A percentile compares a stretch with the other conserved stretches of the same genome.
Evolutionary conservation across 345 rosid genomes (phyloP).

Genomic region (Linum tenue): DNA sequence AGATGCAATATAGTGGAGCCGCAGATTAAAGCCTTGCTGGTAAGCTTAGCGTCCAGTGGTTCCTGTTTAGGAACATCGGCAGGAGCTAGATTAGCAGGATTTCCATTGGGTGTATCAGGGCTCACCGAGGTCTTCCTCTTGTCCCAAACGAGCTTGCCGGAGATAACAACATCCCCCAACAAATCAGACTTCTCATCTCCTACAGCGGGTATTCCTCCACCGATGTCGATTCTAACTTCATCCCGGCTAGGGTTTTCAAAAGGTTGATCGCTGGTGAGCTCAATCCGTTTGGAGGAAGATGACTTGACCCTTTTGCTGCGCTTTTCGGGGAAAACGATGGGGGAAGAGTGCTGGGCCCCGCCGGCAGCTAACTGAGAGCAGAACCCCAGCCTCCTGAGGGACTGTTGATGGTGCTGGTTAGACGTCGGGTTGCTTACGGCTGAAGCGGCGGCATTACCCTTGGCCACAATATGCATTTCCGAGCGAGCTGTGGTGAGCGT

Average conservation of each 20-base stretch:
- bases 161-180: slow-evolving; percentile 58
- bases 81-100: slow-evolving; percentile 28
- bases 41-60: slow-evolving; percentile 65
- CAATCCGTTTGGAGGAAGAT: slow-evolving; percentile 34
- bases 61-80: slow-evolving; percentile 36
- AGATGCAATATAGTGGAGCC: slow-evolving; percentile 64
- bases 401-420: slow-evolving; percentile 34
- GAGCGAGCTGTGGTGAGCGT: too few species aligned
- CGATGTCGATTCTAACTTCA: slow-evolving; percentile 62
- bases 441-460: neutral
- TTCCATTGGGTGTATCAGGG: slow-evolving; percentile 23
- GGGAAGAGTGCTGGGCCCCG: slow-evolving; percentile 62
- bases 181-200: slow-evolving; percentile 90
- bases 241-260: slow-evolving; percentile 38
- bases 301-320: slow-evolving; percentile 60
- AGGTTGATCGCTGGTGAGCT: slow-evolving; percentile 28
- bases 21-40: slow-evolving; percentile 81
- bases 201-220: slow-evolving; percentile 14
- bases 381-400: slow-evolving; percentile 65
- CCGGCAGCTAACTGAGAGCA: slow-evolving; percentile 56
- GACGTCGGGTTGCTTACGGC: neutral
- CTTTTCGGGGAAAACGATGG: slow-evolving; percentile 82
- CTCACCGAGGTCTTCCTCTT: slow-evolving; percentile 38
- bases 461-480: neutral
- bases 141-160: slow-evolving; percentile 69